phyloP scores from a whole-genome alignment of 2,329 filamentous ascomycete species.

The Tricladium varicosporioides region DNA sequence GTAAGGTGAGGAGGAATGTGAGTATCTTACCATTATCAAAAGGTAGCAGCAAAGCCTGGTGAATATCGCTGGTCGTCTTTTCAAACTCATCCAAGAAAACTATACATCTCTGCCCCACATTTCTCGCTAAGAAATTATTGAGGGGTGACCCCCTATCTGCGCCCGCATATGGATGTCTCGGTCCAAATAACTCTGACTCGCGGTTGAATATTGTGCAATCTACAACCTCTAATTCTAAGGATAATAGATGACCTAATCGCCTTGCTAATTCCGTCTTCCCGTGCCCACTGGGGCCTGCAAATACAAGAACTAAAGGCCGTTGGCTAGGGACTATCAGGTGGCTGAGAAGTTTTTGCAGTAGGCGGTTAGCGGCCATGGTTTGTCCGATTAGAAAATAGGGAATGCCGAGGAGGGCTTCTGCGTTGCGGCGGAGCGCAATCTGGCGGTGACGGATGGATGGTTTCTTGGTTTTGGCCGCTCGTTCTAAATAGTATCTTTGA shows the following conservation, averaged over 20 bases:
- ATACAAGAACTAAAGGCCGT: constrained; percentile 40
- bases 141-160: constrained; percentile 39
- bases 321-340: constrained; percentile 32
- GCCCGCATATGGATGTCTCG: constrained; percentile 35
- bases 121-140: constrained; percentile 46
- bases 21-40: constrained; percentile 43
- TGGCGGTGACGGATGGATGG: constrained; percentile 29
- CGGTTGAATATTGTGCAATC: constrained; percentile 40
- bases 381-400: constrained; percentile 39
- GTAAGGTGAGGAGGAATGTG: not conserved
- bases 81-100: constrained; percentile 53
- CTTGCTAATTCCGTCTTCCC: constrained; percentile 49
- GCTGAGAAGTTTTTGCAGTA: constrained; percentile 31
- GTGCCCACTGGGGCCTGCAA: constrained; percentile 46
- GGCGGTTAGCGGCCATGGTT: constrained; percentile 25
- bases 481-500: constrained; percentile 35
- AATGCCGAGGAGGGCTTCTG: constrained; percentile 33
- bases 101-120: constrained; percentile 38
- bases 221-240: constrained; percentile 37
- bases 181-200: constrained; percentile 44
- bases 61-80: constrained; percentile 34
- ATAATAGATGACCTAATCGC: constrained; percentile 40
- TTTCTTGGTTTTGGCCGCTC: constrained; percentile 23
- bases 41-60: constrained; percentile 42
- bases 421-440: constrained; percentile 26